These are phyloP conservation scores for Penicillium salamii DNA, from an alignment of 495 filamentous ascomycete genomes.

Conservation along the genomic window DNA sequence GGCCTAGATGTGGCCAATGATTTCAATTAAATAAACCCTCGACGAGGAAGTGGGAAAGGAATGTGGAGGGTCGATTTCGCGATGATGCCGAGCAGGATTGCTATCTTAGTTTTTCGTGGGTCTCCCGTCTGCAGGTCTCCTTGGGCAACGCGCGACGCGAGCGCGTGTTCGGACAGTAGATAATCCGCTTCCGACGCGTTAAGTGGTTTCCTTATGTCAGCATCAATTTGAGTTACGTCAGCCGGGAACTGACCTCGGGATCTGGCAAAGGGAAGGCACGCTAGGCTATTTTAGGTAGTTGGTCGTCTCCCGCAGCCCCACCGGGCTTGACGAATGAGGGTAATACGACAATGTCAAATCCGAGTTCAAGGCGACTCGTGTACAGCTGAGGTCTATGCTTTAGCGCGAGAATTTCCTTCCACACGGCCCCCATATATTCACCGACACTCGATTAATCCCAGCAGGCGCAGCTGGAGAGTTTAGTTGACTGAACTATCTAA, in stretches of 20 bases:
- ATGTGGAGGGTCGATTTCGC: constrained; percentile 3
- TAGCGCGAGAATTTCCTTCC: not conserved
- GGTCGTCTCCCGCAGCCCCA: not conserved
- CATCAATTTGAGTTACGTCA: too few relatives aligned
- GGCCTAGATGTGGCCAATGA: constrained; percentile 22
- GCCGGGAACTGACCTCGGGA: too few relatives aligned
- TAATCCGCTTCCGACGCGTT: constrained; percentile 7
- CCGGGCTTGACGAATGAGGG: not conserved
- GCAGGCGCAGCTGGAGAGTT: too few relatives aligned
- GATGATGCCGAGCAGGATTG: not conserved
- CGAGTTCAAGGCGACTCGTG: not conserved
- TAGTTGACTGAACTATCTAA: too few relatives aligned
- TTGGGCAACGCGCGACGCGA: constrained; percentile 11
- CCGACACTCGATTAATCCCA: too few relatives aligned
- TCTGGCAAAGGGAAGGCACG: not conserved
- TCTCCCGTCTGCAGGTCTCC: constrained; percentile 9
- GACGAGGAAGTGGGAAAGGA: constrained; percentile 8
- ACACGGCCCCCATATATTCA: not conserved
- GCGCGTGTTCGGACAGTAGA: constrained; percentile 4
- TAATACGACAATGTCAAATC: not conserved
- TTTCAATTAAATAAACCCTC: not conserved
- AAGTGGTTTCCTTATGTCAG: constrained; percentile 9
- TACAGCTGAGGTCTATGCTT: not conserved
- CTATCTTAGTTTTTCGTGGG: constrained; percentile 14
- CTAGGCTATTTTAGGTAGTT: not conserved